Evolutionary conservation across 305 asterid genomes (phyloP).

Genomic region (Fraxinus paxiana): DNA sequence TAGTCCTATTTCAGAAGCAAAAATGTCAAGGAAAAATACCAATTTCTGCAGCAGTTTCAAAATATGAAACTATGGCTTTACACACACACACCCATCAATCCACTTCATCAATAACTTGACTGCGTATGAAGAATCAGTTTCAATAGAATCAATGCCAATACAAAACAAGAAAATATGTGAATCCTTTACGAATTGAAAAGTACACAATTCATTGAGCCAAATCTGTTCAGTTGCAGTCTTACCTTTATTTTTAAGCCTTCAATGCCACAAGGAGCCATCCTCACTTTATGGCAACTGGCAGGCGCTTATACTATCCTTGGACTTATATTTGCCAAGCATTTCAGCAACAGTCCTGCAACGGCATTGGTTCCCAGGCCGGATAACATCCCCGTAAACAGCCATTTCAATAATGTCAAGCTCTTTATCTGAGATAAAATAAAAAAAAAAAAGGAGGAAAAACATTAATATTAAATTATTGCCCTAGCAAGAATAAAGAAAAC

Average conservation of each 20-base stretch:
- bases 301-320: constrained; percentile 52
- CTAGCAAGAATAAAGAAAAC: not conserved
- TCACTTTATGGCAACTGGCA: constrained; percentile 58
- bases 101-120: not conserved
- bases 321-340: constrained; percentile 68
- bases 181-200: not conserved
- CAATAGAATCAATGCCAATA: not conserved
- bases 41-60: not conserved
- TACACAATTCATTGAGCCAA: not conserved
- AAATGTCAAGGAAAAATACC: not conserved
- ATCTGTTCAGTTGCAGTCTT: constrained; percentile 1
- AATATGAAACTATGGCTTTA: not conserved
- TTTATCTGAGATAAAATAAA: constrained; percentile 41
- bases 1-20: not conserved
- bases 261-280: constrained; percentile 20
- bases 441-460: not conserved
- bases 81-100: not conserved
- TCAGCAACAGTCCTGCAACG: constrained; percentile 87
- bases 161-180: not conserved
- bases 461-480: not conserved
- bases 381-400: constrained; percentile 86
- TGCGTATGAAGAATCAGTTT: constrained; percentile 16
- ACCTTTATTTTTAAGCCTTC: constrained; percentile 3
- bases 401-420: constrained; percentile 85
- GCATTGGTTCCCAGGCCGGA: constrained; percentile 83